phyloP scores from a whole-genome alignment of 495 filamentous ascomycete species.

The Penicillium turbatum region DNA sequence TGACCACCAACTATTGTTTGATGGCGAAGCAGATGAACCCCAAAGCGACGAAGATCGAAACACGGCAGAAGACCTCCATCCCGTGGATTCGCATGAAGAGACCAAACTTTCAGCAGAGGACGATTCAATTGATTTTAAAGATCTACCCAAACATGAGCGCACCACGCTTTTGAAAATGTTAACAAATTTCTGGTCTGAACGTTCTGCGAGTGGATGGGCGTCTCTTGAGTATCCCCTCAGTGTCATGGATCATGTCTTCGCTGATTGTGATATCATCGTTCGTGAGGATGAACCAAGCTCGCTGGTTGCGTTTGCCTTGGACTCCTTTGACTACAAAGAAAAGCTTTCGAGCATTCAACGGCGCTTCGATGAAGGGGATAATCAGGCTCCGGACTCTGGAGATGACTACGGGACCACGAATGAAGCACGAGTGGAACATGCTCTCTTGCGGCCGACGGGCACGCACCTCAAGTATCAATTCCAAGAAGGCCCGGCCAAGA shows the following conservation, averaged over 20 bases:
- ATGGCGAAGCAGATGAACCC: constrained; percentile 60
- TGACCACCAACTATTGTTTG: constrained; percentile 54
- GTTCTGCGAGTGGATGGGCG: constrained; percentile 95
- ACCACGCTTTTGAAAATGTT: constrained; percentile 90
- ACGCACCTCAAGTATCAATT: constrained; percentile 96
- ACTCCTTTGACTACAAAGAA: constrained; percentile 74
- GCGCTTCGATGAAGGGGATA: constrained; percentile 43
- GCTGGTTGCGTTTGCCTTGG: constrained; percentile 86
- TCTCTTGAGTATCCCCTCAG: constrained; percentile 88
- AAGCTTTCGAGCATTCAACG: constrained; percentile 72
- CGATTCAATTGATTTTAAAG: constrained; percentile 56
- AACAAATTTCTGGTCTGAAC: constrained; percentile 96
- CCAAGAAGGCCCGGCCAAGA: constrained; percentile 81
- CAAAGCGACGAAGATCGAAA: constrained; percentile 66
- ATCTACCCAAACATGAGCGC: constrained; percentile 86
- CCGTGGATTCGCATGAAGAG: constrained; percentile 60
- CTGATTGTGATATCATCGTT: constrained; percentile 96
- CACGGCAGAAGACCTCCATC: constrained; percentile 59
- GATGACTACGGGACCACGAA: constrained; percentile 40
- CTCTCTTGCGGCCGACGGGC: constrained; percentile 73
- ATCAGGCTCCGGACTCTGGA: constrained; percentile 14
- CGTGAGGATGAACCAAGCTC: constrained; percentile 97
- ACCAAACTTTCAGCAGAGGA: constrained; percentile 56
- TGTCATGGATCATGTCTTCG: constrained; percentile 87
- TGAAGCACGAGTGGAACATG: constrained; percentile 61